phyloP scores from a whole-genome alignment of 108 stramenopile species.

The Fistulifera pelliculosa region DNA sequence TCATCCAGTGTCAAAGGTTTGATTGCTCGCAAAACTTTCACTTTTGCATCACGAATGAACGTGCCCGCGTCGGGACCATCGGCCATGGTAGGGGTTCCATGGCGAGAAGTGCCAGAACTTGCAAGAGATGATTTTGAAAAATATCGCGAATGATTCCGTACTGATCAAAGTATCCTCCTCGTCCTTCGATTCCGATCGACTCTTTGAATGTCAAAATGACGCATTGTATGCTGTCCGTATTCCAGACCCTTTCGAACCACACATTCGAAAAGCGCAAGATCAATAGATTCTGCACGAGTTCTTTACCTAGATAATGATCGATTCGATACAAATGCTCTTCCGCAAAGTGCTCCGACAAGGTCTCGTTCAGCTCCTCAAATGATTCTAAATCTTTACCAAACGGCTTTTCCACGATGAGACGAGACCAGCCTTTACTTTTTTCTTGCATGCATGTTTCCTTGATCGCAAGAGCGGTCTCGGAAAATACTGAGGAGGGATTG shows the following conservation, averaged over 20 bases:
- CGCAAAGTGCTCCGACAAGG: conserved; percentile 57
- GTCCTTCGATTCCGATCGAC: conserved; percentile 80
- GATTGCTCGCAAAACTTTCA: conserved; percentile 82
- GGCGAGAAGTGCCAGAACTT: conserved; percentile 76
- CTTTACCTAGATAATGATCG: conserved; percentile 98
- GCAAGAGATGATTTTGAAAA: conserved; percentile 91
- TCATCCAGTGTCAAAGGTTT: conserved; percentile 70
- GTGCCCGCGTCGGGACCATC: conserved; percentile 66
- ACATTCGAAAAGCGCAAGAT: conserved; percentile 88
- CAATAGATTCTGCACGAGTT: conserved; percentile 95
- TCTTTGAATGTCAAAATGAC: conserved; percentile 84
- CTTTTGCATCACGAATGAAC: conserved; percentile 91
- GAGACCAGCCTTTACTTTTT: conserved; percentile 71
- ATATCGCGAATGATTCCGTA: conserved; percentile 92
- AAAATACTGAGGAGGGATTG: conserved; percentile 95
- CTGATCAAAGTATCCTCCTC: conserved; percentile 66
- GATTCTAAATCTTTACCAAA: conserved; percentile 91
- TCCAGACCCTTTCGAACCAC: conserved; percentile 89
- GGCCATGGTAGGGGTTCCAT: conserved; percentile 75
- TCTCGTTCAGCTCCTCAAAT: conserved; percentile 59
- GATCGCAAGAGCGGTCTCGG: conserved; percentile 75
- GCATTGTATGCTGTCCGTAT: conserved; percentile 52
- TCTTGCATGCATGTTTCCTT: conserved; percentile 53
- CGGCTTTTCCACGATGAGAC: conserved; percentile 96
- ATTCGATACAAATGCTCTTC: conserved; percentile 93